Conservation (phyloP, 2,329 filamentous ascomycete genomes). For the Alternaria viburni region DNA sequence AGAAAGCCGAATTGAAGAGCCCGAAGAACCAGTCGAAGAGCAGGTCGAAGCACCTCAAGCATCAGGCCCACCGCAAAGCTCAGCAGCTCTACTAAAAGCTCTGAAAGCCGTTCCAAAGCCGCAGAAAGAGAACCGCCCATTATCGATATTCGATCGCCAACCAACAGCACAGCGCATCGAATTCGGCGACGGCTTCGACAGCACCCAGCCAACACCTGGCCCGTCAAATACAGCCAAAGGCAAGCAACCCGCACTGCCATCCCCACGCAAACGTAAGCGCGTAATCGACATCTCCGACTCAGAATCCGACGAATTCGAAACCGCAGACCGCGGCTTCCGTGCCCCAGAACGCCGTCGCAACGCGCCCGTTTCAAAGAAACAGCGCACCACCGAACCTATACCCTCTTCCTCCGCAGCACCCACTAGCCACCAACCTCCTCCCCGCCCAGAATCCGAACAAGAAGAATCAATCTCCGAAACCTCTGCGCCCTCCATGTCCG, state of each 20-base stretch:
- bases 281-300: constrained; percentile 29
- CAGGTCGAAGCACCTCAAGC: constrained; percentile 14
- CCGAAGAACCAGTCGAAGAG: constrained; percentile 13
- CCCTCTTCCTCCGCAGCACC: constrained; percentile 29
- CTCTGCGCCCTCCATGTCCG: constrained; percentile 36
- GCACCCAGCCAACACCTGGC: constrained; percentile 31
- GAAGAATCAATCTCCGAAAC: constrained; percentile 32
- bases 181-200: constrained; percentile 48
- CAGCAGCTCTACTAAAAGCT: constrained; percentile 26
- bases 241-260: constrained; percentile 35
- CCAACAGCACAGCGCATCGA: constrained; percentile 45
- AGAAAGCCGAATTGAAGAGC: constrained; percentile 1
- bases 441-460: constrained; percentile 6
- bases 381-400: constrained; percentile 20
- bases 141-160: constrained; percentile 51
- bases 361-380: constrained; percentile 37
- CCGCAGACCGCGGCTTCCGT: constrained; percentile 44
- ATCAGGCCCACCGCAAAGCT: constrained; percentile 27
- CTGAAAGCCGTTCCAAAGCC: constrained; percentile 24
- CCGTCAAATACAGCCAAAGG: constrained; percentile 31
- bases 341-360: constrained; percentile 46
- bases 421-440: constrained; percentile 37
- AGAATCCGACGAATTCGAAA: constrained; percentile 55
- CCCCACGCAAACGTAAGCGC: constrained; percentile 33
- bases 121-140: constrained; percentile 45